phyloP scores from a whole-genome alignment of 2,329 filamentous ascomycete species.

The Colletotrichum zoysiae region DNA sequence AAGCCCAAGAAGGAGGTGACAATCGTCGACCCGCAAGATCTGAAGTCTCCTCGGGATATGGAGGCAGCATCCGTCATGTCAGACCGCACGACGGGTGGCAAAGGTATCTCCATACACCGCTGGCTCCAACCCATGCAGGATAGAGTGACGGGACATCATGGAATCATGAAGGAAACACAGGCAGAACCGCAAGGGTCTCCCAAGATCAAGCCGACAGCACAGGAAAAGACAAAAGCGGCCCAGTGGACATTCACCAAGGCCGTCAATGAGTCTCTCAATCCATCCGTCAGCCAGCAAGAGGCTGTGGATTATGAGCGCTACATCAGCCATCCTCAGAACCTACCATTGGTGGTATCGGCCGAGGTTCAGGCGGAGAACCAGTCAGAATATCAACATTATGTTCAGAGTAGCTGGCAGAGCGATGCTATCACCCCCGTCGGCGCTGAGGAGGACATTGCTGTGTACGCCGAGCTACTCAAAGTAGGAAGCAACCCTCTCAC shows the following conservation, averaged over 20 bases:
- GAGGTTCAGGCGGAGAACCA: slow-evolving; percentile 72
- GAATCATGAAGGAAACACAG: slow-evolving; percentile 69
- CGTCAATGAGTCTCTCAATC: slow-evolving; percentile 86
- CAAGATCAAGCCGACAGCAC: slow-evolving; percentile 67
- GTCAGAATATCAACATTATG: slow-evolving; percentile 83
- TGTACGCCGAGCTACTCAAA: slow-evolving; percentile 82
- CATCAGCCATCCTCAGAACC: slow-evolving; percentile 87
- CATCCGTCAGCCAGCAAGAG: slow-evolving; percentile 81
- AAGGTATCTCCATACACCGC: slow-evolving; percentile 68
- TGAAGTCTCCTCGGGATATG: slow-evolving; percentile 49
- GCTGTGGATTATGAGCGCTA: slow-evolving; percentile 90
- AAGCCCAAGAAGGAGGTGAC: slow-evolving; percentile 76
- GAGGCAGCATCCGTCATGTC: slow-evolving; percentile 29
- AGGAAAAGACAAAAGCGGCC: slow-evolving; percentile 84
- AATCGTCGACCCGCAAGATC: slow-evolving; percentile 72
- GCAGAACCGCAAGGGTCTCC: slow-evolving; percentile 43
- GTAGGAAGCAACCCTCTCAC: slow-evolving; percentile 87
- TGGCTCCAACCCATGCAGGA: slow-evolving; percentile 67
- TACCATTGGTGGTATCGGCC: slow-evolving; percentile 83
- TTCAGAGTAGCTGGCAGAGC: slow-evolving; percentile 75
- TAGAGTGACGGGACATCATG: slow-evolving; percentile 49
- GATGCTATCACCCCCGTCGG: slow-evolving; percentile 62
- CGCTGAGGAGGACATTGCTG: slow-evolving; percentile 74
- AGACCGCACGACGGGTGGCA: slow-evolving; percentile 33
- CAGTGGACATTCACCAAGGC: slow-evolving; percentile 92